Conservation (phyloP, 202 grass and related monocot species). For the Eragrostis tef region DNA sequence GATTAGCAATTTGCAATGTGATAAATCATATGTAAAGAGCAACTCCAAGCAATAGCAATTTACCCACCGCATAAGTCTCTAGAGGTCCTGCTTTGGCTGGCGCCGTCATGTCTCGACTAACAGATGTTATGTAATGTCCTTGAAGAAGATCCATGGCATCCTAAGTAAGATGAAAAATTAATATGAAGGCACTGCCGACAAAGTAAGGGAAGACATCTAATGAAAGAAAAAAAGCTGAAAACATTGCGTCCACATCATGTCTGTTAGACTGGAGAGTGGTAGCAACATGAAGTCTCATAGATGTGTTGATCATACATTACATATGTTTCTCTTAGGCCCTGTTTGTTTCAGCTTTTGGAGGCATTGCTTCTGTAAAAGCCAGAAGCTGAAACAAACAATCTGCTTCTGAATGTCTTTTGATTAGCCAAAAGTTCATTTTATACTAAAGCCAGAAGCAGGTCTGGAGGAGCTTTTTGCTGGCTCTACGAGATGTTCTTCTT, state of each 20-base stretch:
- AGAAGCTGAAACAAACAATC: too few species aligned
- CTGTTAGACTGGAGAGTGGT: not conserved
- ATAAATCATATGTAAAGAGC: not conserved
- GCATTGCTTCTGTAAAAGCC: too few species aligned
- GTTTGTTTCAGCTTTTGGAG: too few species aligned
- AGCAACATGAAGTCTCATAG: not conserved
- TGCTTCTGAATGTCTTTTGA: too few species aligned
- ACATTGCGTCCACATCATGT: not conserved
- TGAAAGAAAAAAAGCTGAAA: conserved; percentile 22
- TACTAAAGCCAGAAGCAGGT: too few species aligned
- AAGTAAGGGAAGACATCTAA: conserved; percentile 4
- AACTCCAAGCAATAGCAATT: conserved; percentile 42
- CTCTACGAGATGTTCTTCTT: too few species aligned
- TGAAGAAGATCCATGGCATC: conserved; percentile 95
- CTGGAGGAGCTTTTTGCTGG: too few species aligned
- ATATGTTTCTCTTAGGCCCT: not conserved
- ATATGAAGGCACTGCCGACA: conserved; percentile 19
- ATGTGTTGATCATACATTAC: conserved; percentile 3
- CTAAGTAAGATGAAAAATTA: conserved; percentile 48
- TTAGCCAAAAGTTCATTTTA: too few species aligned
- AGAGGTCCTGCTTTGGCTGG: conserved; percentile 67
- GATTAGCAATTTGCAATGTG: conserved; percentile 1
- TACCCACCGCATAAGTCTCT: conserved; percentile 82
- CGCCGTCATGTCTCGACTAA: conserved; percentile 72
- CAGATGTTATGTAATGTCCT: conserved; percentile 78